A percentile compares a stretch with the other conserved stretches of the same genome.
Evolutionary conservation across 257 asterid species (phyloP).

Genomic region (Dorcoceras hygrometricum): DNA sequence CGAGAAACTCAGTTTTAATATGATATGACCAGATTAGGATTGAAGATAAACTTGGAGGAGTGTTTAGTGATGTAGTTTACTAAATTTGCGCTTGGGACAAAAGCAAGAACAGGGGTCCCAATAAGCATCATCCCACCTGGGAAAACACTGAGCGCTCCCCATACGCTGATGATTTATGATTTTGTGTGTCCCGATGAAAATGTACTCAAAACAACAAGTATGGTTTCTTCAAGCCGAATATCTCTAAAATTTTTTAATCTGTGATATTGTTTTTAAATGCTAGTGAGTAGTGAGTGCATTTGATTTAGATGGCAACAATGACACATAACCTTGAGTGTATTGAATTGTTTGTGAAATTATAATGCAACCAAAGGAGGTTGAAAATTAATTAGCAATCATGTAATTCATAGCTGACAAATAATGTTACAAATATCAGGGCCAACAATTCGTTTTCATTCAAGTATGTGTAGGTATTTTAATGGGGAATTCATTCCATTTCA

Average conservation of each 20-base stretch:
- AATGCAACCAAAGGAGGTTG: not conserved
- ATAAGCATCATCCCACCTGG: not conserved
- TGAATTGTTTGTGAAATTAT: too few species aligned
- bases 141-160: not conserved
- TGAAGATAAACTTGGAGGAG: not conserved
- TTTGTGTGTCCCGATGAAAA: constrained; percentile 23
- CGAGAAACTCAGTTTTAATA: too few species aligned
- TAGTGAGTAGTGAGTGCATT: too few species aligned
- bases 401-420: not conserved
- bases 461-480: not conserved
- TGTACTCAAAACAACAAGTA: constrained; percentile 14
- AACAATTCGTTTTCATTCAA: not conserved
- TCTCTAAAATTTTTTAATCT: too few species aligned
- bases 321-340: not conserved
- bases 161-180: constrained; percentile 21
- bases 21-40: not conserved
- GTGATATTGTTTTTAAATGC: too few species aligned
- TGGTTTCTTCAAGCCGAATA: too few species aligned
- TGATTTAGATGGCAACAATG: too few species aligned
- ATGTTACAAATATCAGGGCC: not conserved
- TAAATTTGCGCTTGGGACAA: not conserved
- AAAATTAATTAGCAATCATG: too few species aligned
- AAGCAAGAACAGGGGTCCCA: not conserved
- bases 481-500: constrained; percentile 40
- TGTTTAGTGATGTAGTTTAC: not conserved